A percentile compares a stretch with the other conserved stretches of the same genome.
phyloP scores from a whole-genome alignment of 1,284 basidiomycete genomes.

The Apiotrichum akiyoshidainum region DNA sequence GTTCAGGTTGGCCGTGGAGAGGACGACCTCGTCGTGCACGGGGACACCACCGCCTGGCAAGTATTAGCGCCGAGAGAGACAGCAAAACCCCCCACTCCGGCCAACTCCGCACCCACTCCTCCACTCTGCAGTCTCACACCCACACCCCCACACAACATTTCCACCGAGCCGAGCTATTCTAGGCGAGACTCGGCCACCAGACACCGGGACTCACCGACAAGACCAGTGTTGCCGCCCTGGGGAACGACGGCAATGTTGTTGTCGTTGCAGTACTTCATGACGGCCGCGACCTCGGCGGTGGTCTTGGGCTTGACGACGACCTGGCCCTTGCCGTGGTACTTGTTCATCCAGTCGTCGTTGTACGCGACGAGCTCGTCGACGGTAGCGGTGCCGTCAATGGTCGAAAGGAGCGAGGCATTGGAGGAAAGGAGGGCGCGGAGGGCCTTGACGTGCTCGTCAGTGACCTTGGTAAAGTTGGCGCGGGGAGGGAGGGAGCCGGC shows the following conservation, averaged over 20 bases:
- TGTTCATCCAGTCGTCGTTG: constrained; percentile 98
- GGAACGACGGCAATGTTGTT: constrained; percentile 83
- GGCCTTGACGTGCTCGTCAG: constrained; percentile 52
- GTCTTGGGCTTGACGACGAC: constrained; percentile 87
- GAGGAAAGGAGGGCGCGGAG: constrained; percentile 53
- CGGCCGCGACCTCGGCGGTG: constrained; percentile 79
- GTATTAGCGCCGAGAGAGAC: too few species aligned
- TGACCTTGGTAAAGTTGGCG: constrained; percentile 51
- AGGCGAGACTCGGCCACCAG: too few species aligned
- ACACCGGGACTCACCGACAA: constrained; percentile 60
- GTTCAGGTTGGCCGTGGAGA: constrained; percentile 79
- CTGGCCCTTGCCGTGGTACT: constrained; percentile 78
- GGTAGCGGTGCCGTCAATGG: constrained; percentile 48
- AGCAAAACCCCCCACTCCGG: too few species aligned
- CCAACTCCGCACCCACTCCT: too few species aligned
- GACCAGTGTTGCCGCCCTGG: constrained; percentile 96
- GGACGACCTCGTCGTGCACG: constrained; percentile 79
- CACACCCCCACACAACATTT: too few species aligned
- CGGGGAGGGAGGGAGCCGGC: constrained; percentile 47
- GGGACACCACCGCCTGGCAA: constrained; percentile 84
- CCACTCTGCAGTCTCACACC: too few species aligned
- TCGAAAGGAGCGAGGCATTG: constrained; percentile 53
- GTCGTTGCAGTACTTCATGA: constrained; percentile 79
- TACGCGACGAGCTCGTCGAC: constrained; percentile 70
- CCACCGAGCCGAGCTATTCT: too few species aligned